A percentile compares a stretch with the other conserved stretches of the same genome.
Conservation (phyloP, 805 yeast species). For the Candida gorgasii region DNA sequence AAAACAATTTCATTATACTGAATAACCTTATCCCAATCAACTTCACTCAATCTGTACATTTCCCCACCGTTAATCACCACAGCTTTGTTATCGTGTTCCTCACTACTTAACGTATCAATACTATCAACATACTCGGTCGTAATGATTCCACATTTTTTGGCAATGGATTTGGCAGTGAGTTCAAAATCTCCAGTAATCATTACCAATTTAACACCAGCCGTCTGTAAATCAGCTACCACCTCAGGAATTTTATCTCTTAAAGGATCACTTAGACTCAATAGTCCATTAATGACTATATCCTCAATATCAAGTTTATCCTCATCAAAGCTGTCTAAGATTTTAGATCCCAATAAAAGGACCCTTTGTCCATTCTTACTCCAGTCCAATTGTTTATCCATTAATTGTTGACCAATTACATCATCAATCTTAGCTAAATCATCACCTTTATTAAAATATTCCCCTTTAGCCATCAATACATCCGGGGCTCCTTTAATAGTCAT, state of each 20-base stretch:
- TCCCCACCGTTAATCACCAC: constrained; percentile 36
- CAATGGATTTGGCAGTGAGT: constrained; percentile 52
- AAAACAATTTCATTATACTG: constrained; percentile 42
- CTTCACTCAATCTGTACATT: constrained; percentile 30
- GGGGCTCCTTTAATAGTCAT: constrained; percentile 48
- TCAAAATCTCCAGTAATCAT: constrained; percentile 58
- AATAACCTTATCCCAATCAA: constrained; percentile 44
- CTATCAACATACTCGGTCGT: constrained; percentile 22
- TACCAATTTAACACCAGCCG: constrained; percentile 41
- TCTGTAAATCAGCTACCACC: constrained; percentile 31
- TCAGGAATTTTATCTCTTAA: constrained; percentile 37
- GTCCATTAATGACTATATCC: constrained; percentile 29
- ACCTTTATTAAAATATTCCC: constrained; percentile 25
- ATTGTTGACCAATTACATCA: constrained; percentile 14
- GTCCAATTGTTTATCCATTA: constrained; percentile 25
- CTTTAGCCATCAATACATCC: constrained; percentile 33
- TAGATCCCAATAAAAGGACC: constrained; percentile 31
- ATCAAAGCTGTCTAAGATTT: constrained; percentile 19
- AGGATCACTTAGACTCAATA: constrained; percentile 47
- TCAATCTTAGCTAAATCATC: constrained; percentile 21
- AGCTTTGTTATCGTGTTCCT: constrained; percentile 16
- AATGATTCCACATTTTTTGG: constrained; percentile 43
- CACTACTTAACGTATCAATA: constrained; percentile 16
- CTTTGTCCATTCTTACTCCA: constrained; percentile 42
- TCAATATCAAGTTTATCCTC: constrained; percentile 11